A percentile compares a stretch with the other conserved stretches of the same genome.
Evolutionary conservation across 2,329 filamentous ascomycete species (phyloP).

Genomic region (Phaeoacremonium minimum): DNA sequence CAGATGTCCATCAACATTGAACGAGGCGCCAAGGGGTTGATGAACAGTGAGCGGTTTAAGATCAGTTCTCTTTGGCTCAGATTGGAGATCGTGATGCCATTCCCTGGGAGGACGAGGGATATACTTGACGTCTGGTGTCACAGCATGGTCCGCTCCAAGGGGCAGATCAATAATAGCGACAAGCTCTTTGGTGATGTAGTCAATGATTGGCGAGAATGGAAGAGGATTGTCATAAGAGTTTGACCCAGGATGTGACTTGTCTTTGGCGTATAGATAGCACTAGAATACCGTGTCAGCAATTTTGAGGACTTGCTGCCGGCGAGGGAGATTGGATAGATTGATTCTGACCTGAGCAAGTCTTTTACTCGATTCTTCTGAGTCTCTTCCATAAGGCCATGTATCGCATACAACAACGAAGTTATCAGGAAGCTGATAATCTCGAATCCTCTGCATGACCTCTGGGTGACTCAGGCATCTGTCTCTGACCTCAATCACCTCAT

Average conservation of each 20-base stretch:
- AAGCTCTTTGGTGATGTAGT: not conserved
- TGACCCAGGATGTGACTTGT: not conserved
- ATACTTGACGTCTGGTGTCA: not conserved
- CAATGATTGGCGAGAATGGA: not conserved
- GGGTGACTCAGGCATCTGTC: not conserved
- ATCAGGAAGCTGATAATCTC: not conserved
- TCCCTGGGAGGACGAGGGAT: not conserved
- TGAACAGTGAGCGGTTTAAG: not conserved
- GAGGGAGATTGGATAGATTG: no score
- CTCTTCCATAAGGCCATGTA: not conserved
- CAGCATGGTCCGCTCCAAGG: not conserved
- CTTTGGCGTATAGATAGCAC: not conserved
- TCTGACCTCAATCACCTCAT: not conserved
- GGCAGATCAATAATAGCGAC: not conserved
- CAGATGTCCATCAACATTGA: constrained; percentile 23
- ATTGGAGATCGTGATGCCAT: not conserved
- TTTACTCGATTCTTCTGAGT: not conserved
- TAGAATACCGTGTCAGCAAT: no score
- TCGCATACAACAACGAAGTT: not conserved
- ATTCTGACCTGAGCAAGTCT: not conserved
- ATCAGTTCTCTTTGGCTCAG: not conserved
- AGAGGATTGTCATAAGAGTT: not conserved
- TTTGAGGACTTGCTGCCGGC: no score
- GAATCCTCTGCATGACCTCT: not conserved
- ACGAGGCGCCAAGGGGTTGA: constrained; percentile 59